phyloP scores from a whole-genome alignment of 164 flowering plant species.

The Euptelea pleiosperma region DNA sequence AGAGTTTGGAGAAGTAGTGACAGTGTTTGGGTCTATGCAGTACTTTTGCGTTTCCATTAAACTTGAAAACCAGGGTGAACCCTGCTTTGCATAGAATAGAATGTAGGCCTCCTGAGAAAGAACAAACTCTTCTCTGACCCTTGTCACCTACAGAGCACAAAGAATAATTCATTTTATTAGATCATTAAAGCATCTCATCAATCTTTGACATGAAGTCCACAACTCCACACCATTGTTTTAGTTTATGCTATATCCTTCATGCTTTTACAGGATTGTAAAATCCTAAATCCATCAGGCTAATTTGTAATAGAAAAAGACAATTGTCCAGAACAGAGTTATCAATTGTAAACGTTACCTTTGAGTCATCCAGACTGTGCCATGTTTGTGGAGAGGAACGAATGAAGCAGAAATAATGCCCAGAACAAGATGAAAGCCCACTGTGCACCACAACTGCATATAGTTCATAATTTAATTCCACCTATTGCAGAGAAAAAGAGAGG shows the following conservation, averaged over 20 bases:
- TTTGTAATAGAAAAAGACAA: background rate
- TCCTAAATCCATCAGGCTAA: too few relatives aligned
- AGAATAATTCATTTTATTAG: too few relatives aligned
- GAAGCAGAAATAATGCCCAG: constrained; percentile 81
- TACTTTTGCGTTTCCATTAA: constrained; percentile 37
- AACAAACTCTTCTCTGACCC: constrained; percentile 34
- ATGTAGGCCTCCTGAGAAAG: constrained; percentile 76
- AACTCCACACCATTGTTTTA: too few relatives aligned
- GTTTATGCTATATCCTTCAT: too few relatives aligned
- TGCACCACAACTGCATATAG: constrained; percentile 89
- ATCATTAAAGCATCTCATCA: too few relatives aligned
- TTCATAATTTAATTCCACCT: constrained; percentile 61
- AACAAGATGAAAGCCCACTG: constrained; percentile 43
- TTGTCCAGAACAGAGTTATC: background rate
- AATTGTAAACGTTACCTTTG: constrained; percentile 44
- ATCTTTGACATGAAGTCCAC: too few relatives aligned
- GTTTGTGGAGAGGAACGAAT: constrained; percentile 58
- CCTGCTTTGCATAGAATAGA: constrained; percentile 72
- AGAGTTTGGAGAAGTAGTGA: constrained; percentile 54
- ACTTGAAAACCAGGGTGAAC: constrained; percentile 71
- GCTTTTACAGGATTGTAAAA: too few relatives aligned
- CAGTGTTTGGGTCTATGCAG: constrained; percentile 5
- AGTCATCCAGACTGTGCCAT: constrained; percentile 80
- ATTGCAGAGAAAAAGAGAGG: background rate
- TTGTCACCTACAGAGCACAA: constrained; percentile 15